These are phyloP conservation scores for Fusarium caatingaense DNA, from an alignment of 2,329 filamentous ascomycete species.

Conservation along the genomic window DNA sequence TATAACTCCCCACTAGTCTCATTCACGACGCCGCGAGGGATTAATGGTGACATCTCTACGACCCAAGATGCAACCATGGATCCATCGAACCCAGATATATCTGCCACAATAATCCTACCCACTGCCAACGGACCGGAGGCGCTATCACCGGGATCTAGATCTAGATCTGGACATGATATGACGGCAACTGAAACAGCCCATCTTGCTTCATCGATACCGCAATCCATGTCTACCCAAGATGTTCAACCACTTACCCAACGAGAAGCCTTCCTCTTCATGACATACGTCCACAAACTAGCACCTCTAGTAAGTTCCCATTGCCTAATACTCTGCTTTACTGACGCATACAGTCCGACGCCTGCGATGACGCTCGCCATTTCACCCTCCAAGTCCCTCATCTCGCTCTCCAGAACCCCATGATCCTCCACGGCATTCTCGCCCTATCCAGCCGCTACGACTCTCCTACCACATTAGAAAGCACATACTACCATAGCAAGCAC, in stretches of 20 bases:
- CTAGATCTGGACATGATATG: not conserved
- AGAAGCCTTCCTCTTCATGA: constrained; percentile 11
- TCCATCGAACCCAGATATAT: not conserved
- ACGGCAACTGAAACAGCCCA: not conserved
- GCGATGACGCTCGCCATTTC: constrained; percentile 2
- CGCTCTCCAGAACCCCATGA: not conserved
- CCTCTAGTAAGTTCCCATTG: not conserved
- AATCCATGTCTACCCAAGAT: not conserved
- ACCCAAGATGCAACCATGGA: too few species aligned
- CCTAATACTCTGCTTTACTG: not conserved
- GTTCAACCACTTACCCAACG: not conserved
- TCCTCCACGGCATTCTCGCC: constrained; percentile 10
- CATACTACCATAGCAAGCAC: constrained; percentile 8
- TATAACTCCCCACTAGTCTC: not conserved
- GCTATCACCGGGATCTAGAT: not conserved
- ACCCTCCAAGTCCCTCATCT: constrained; percentile 6
- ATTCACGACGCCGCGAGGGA: not conserved
- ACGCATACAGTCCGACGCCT: not conserved
- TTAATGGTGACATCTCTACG: not conserved
- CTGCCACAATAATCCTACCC: not conserved
- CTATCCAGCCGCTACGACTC: constrained; percentile 10
- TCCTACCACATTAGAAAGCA: not conserved
- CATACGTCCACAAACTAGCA: constrained; percentile 4
- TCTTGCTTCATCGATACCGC: not conserved
- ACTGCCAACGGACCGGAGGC: not conserved